These are phyloP conservation scores for Xerocomellus amylosporus DNA, from an alignment of 768 basidiomycete species.

Conservation along the genomic window DNA sequence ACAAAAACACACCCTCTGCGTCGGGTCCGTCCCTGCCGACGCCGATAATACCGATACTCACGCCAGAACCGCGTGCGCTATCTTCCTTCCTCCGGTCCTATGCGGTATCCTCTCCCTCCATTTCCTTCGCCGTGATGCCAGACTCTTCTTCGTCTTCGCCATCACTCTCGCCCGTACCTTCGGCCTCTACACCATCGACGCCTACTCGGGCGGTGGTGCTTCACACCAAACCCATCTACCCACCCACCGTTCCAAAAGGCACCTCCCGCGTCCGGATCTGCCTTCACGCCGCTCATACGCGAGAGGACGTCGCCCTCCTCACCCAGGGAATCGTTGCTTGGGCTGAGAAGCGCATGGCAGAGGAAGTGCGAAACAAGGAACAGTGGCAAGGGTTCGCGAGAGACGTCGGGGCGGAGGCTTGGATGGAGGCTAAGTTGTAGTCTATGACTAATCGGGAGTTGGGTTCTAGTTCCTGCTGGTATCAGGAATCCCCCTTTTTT, in stretches of 20 bases:
- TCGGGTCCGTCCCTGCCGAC: conserved; percentile 36
- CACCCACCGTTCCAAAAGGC: conserved; percentile 89
- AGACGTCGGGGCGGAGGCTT: conserved; percentile 16
- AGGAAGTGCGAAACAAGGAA: not conserved
- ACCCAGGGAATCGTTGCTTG: conserved; percentile 46
- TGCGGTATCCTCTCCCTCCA: not conserved
- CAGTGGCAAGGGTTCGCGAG: conserved; percentile 16
- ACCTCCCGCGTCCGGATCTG: conserved; percentile 87
- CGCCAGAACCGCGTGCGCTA: conserved; percentile 70
- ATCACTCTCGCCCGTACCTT: not conserved
- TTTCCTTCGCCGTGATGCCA: not conserved
- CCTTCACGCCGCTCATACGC: conserved; percentile 73
- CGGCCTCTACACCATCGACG: not conserved
- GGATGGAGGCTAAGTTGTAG: conserved; percentile 33
- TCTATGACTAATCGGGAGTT: not conserved
- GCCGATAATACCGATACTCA: conserved; percentile 86
- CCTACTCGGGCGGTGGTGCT: conserved; percentile 37
- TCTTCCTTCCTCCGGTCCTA: conserved; percentile 55
- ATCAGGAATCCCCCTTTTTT: not conserved
- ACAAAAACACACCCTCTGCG: not conserved
- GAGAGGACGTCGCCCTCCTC: conserved; percentile 58
- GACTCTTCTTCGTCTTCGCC: not conserved
- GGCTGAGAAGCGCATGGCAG: conserved; percentile 19
- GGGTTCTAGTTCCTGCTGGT: no score
- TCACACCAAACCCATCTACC: conserved; percentile 74